Evolutionary conservation across 2,329 filamentous ascomycete species (phyloP).

Genomic region (Huntiella omanensis): DNA sequence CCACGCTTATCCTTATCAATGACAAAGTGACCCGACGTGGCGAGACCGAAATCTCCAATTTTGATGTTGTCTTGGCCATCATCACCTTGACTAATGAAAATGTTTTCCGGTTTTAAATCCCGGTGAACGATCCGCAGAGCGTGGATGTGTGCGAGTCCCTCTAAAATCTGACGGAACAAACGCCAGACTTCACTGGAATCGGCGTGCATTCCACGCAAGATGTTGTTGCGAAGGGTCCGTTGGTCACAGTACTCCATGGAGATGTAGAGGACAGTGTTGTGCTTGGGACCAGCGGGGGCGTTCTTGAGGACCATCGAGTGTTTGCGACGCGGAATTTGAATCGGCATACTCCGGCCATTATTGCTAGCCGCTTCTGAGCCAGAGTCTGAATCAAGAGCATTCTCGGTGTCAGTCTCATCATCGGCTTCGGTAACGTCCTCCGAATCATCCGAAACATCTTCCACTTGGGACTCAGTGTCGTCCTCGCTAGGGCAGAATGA

Average conservation of each 20-base stretch:
- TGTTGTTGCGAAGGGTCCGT: slow-evolving; percentile 76
- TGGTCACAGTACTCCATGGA: slow-evolving; percentile 99
- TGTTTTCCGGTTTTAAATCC: slow-evolving; percentile 91
- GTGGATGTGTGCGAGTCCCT: slow-evolving; percentile 81
- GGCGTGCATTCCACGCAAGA: slow-evolving; percentile 54
- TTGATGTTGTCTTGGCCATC: slow-evolving; percentile 78
- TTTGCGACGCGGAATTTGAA: slow-evolving; percentile 1
- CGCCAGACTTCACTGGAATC: slow-evolving; percentile 71
- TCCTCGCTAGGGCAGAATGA: slow-evolving; percentile 18
- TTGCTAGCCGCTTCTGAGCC: not conserved
- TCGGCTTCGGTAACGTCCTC: not conserved
- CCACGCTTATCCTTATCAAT: slow-evolving; percentile 40
- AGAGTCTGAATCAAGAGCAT: not conserved
- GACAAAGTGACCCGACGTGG: slow-evolving; percentile 67
- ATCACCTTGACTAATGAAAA: slow-evolving; percentile 55
- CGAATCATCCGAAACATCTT: slow-evolving; percentile 22
- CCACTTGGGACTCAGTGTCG: slow-evolving; percentile 15
- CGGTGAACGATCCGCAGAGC: slow-evolving; percentile 82
- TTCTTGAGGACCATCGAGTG: slow-evolving; percentile 13
- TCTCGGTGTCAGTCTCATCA: not conserved
- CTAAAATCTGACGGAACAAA: slow-evolving; percentile 74
- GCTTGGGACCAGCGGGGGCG: slow-evolving; percentile 19
- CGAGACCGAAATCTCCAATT: slow-evolving; percentile 90
- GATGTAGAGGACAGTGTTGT: slow-evolving; percentile 66
- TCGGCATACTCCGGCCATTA: not conserved